A percentile compares a stretch with the other conserved stretches of the same genome.
Conservation (phyloP, 305 asterid genomes). For the Fraxinus xanthoxyloides region DNA sequence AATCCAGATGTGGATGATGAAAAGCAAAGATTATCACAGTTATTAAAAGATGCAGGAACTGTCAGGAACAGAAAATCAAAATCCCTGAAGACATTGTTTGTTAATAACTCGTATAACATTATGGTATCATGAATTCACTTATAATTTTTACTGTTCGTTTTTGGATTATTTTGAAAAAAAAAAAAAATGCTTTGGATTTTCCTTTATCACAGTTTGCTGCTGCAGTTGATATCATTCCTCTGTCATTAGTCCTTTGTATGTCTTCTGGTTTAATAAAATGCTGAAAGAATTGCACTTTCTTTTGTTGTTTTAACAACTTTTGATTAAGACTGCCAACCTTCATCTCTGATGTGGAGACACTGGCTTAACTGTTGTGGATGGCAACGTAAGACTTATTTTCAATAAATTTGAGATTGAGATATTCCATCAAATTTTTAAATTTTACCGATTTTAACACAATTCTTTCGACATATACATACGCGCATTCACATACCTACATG, state of each 20-base stretch:
- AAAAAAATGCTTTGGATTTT: slow-evolving; percentile 3
- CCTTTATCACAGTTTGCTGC: not conserved
- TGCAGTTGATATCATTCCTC: slow-evolving; percentile 26
- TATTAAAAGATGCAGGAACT: slow-evolving; percentile 71
- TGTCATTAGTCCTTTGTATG: slow-evolving; percentile 20
- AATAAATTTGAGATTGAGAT: not conserved
- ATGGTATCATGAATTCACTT: slow-evolving; percentile 31
- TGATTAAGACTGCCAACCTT: slow-evolving; percentile 19
- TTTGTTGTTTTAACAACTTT: slow-evolving; percentile 37
- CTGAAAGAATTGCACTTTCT: slow-evolving; percentile 52
- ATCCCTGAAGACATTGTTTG: slow-evolving; percentile 68
- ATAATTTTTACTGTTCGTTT: not conserved
- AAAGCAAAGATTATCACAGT: slow-evolving; percentile 54
- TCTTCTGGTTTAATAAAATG: slow-evolving; percentile 30
- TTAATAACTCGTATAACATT: slow-evolving; percentile 39
- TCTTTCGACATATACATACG: not conserved
- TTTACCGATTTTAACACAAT: not conserved
- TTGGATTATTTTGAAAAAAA: not conserved
- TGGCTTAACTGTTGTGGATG: not conserved
- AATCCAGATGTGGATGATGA: slow-evolving; percentile 91
- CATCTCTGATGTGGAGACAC: not conserved
- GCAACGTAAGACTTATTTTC: not conserved
- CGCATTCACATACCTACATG: not conserved
- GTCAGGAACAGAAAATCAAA: slow-evolving; percentile 61
- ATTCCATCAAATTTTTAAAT: not conserved